Percentiles rank a stretch among this genome's conserved stretches.
These are phyloP conservation scores for Cornus suecica DNA, from an alignment of 148 eudicot species.

Conservation along the genomic window DNA sequence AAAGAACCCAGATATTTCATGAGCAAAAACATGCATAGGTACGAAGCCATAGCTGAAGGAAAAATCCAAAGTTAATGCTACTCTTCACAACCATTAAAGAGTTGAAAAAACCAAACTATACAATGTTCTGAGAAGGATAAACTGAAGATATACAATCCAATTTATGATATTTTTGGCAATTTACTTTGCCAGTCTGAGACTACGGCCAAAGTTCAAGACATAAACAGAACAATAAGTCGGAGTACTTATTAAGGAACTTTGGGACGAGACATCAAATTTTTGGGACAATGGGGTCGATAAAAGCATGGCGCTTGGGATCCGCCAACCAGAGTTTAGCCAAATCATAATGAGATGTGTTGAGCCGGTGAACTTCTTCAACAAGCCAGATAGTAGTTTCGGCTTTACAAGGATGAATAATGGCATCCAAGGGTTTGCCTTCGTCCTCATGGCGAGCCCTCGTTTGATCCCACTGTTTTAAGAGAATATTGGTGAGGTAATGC, in stretches of 20 bases:
- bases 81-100: no score
- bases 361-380: slow-evolving; percentile 72
- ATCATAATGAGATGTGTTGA: slow-evolving; percentile 48
- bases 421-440: slow-evolving; percentile 47
- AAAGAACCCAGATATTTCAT: not conserved
- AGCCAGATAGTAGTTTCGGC: slow-evolving; percentile 80
- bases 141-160: no score
- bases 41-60: no score
- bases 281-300: slow-evolving; percentile 57
- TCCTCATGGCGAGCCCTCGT: slow-evolving; percentile 50
- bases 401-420: slow-evolving; percentile 61
- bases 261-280: slow-evolving; percentile 26
- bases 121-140: no score
- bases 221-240: no score
- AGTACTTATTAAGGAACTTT: not conserved
- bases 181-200: no score
- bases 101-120: no score
- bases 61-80: no score
- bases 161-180: no score
- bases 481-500: slow-evolving; percentile 71
- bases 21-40: not conserved
- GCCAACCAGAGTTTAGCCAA: slow-evolving; percentile 53
- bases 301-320: slow-evolving; percentile 48
- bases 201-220: no score
- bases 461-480: slow-evolving; percentile 61